Evolutionary conservation across 2,329 filamentous ascomycete genomes (phyloP).

Genomic region (Sordariomycetes sp.): DNA sequence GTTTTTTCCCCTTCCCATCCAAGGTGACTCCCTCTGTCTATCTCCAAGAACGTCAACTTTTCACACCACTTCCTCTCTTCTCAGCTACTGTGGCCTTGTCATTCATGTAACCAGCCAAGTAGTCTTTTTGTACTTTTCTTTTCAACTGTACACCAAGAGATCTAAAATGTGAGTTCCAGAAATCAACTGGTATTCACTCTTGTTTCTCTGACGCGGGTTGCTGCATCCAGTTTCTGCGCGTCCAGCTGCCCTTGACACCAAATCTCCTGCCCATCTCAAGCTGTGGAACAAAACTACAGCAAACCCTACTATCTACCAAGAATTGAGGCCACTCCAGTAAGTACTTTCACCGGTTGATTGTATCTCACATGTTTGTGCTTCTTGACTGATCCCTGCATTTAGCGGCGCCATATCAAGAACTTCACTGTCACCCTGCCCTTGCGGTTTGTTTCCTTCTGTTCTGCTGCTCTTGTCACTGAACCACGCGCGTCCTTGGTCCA

Average conservation of each 20-base stretch:
- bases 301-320: background rate
- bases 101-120: too few relatives aligned
- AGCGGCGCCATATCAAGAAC: background rate
- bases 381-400: background rate
- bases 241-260: background rate
- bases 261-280: background rate
- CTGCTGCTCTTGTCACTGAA: background rate
- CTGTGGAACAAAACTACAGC: background rate
- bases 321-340: background rate
- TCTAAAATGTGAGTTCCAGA: too few relatives aligned
- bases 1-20: too few relatives aligned
- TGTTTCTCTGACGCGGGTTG: background rate
- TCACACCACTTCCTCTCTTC: too few relatives aligned
- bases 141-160: too few relatives aligned
- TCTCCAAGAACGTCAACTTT: too few relatives aligned
- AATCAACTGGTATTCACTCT: background rate
- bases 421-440: background rate
- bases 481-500: background rate
- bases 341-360: background rate
- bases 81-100: too few relatives aligned
- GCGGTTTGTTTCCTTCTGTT: too few relatives aligned
- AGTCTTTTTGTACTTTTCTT: too few relatives aligned
- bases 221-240: background rate
- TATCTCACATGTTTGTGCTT: background rate
- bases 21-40: too few relatives aligned